Evolutionary conservation across 2,329 filamentous ascomycete genomes (phyloP).

Genomic region (Colletotrichum sidae): DNA sequence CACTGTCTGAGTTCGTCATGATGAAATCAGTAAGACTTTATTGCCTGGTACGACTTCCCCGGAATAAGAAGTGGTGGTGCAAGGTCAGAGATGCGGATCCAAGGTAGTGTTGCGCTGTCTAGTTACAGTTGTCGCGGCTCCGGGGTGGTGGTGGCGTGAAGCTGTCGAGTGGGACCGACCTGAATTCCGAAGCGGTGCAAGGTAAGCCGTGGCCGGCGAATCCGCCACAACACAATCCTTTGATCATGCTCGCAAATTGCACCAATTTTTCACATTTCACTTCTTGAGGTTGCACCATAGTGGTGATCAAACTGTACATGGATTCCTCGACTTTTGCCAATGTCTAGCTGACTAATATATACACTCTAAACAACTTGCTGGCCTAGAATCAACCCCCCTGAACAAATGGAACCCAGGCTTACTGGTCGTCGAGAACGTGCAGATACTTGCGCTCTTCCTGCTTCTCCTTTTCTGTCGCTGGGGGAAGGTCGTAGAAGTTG

Average conservation of each 20-base stretch:
- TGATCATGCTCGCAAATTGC: not conserved
- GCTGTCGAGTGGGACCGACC: no score
- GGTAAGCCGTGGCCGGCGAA: not conserved
- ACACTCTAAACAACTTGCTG: conserved; percentile 40
- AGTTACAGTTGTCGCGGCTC: no score
- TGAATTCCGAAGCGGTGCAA: not conserved
- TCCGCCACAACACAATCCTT: conserved; percentile 5
- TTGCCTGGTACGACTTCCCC: no score
- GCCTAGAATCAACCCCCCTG: conserved; percentile 34
- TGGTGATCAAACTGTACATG: conserved; percentile 23
- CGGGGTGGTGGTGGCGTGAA: no score
- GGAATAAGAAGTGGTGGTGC: no score
- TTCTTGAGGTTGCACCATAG: not conserved
- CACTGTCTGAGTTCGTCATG: conserved; percentile 45
- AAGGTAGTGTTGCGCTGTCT: no score
- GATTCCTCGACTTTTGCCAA: conserved; percentile 35
- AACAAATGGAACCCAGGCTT: conserved; percentile 37
- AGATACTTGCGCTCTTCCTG: conserved; percentile 96
- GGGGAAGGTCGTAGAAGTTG: conserved; percentile 91
- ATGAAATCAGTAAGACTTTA: not conserved
- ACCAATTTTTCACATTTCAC: no score
- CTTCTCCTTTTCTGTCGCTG: conserved; percentile 94
- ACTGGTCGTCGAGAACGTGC: conserved; percentile 88
- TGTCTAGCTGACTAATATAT: conserved; percentile 47
- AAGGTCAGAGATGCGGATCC: no score